These are phyloP conservation scores for Fusarium sterilihyphosum DNA, from an alignment of 2,329 filamentous ascomycete genomes.

Conservation along the genomic window DNA sequence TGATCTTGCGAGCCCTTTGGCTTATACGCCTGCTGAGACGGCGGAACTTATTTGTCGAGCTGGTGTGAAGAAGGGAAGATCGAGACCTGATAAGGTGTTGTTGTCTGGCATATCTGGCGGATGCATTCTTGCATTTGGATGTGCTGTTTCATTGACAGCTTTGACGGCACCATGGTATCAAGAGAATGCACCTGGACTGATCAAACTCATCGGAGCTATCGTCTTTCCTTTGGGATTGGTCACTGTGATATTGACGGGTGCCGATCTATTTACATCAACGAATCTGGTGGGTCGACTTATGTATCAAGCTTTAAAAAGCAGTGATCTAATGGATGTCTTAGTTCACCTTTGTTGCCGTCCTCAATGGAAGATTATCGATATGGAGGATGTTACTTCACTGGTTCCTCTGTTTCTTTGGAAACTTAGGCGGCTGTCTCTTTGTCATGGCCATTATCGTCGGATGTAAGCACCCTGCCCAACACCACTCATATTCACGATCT, in stretches of 20 bases:
- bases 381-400: constrained; percentile 48
- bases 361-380: constrained; percentile 30
- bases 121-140: constrained; percentile 33
- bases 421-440: constrained; percentile 59
- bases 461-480: constrained; percentile 2
- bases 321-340: neutral
- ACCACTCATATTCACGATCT: neutral
- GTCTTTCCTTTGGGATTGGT: constrained; percentile 38
- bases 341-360: constrained; percentile 38
- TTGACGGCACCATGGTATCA: constrained; percentile 40
- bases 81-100: constrained; percentile 34
- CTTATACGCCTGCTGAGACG: constrained; percentile 39
- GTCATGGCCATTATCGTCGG: constrained; percentile 59
- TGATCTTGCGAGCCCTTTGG: constrained; percentile 6
- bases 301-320: accelerated
- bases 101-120: constrained; percentile 35
- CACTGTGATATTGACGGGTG: constrained; percentile 33
- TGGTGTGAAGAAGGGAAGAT: constrained; percentile 36
- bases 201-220: constrained; percentile 34
- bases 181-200: constrained; percentile 33
- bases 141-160: constrained; percentile 34
- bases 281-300: constrained; percentile 10
- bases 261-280: constrained; percentile 37
- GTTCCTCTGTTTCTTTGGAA: constrained; percentile 59
- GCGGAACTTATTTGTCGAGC: constrained; percentile 34